Evolutionary conservation across 768 basidiomycete genomes (phyloP), one percentile per base, ranked within the genome.

Genomic region (Pisolithus orientalis): DNA sequence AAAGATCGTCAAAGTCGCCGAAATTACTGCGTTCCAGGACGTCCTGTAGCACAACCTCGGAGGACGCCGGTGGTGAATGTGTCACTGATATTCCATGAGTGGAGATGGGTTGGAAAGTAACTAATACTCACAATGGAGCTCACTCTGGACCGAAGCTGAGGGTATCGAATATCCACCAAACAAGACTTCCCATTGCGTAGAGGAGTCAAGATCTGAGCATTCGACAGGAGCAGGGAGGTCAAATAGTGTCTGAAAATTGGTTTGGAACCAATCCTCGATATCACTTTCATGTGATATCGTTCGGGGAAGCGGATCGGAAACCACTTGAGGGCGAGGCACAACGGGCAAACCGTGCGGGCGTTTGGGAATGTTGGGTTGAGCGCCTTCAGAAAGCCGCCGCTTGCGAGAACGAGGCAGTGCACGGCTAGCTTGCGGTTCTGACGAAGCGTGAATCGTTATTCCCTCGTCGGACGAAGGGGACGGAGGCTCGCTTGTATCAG

Each of bases 221-320:
- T 60, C 54, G 1, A 66, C 65, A 0, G 58, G 57, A 28, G 56
- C 59, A 0, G 69, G 69, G 5, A 66, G 53, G 3, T 65, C 54
- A 25, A 72, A 70, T 11, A 65, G 40, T 6, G 49, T 6, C 6
- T 54, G 53, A 49, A 64, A 64, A 47, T 60, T 55, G 4, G 61
- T 51, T 21, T 65, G 56, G 39, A 71, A 71, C 75, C 73, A 75
- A 31, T 67, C 60, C 17, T 74, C 70, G 14, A 72, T 50, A 0
- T 63, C 52, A 11, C 55, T 53, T 21, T 59, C 64, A 4, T 55
- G 60, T 17, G 55, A 51, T 7, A 60, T 44, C 25, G n/a, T 50
- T 21, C 8, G 21, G 0, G 44, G 44, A 10, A 44, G 10, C 6
- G 44, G 44, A 28, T 44, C 44, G 5, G 44, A 44, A 3, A 44